These are phyloP conservation scores for Syzygium syzygioides DNA, from an alignment of 441 rosid genomes.

Conservation along the genomic window DNA sequence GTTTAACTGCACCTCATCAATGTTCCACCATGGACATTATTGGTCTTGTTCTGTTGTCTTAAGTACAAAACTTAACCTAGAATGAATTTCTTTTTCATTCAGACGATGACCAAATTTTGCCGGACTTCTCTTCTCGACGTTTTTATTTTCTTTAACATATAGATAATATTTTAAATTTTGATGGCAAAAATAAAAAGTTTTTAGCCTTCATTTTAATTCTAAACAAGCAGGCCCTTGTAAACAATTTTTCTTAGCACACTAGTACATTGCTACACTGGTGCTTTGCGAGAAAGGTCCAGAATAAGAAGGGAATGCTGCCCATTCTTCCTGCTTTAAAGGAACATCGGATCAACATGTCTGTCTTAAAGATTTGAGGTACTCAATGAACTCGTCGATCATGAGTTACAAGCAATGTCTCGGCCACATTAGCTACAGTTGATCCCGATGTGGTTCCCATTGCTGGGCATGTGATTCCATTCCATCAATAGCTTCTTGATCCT, in stretches of 20 bases:
- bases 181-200: not conserved
- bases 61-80: not conserved
- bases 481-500: not conserved
- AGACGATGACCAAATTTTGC: not conserved
- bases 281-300: not conserved
- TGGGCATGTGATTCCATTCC: not conserved
- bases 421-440: not conserved
- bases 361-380: not conserved
- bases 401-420: not conserved
- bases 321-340: not conserved
- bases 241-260: not conserved
- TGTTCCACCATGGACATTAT: not conserved
- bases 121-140: not conserved
- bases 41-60: not conserved
- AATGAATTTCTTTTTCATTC: not conserved
- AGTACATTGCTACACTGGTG: not conserved
- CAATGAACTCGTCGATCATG: not conserved
- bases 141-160: not conserved
- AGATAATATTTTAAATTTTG: not conserved
- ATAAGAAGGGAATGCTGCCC: not conserved
- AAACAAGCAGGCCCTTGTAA: not conserved
- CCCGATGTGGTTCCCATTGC: not conserved
- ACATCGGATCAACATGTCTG: not conserved
- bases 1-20: not conserved
- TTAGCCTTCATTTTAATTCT: not conserved